Evolutionary conservation across 1,284 basidiomycete species (phyloP).

Genomic region (Pholiota adiposa): DNA sequence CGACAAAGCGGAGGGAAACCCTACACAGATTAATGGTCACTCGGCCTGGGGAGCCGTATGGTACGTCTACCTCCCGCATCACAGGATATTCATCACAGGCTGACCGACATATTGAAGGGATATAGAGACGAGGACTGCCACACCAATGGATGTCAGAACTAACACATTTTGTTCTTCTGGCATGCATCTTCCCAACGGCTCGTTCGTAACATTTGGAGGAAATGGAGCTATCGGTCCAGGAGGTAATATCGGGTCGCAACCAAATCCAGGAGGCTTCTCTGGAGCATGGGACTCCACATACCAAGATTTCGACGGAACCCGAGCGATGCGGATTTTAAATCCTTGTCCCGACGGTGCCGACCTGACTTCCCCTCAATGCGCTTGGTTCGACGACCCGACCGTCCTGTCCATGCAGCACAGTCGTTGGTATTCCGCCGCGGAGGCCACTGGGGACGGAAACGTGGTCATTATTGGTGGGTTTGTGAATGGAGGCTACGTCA

Average conservation of each 20-base stretch:
- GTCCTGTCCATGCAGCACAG: slow-evolving; percentile 74
- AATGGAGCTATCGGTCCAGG: slow-evolving; percentile 80
- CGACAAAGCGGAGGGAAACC: slow-evolving; percentile 65
- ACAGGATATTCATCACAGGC: background rate
- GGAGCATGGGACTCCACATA: slow-evolving; percentile 63
- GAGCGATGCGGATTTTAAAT: slow-evolving; percentile 77
- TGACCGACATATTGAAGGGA: slow-evolving; percentile 41
- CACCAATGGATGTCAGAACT: slow-evolving; percentile 72
- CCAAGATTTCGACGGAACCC: slow-evolving; percentile 68
- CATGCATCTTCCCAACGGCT: slow-evolving; percentile 70
- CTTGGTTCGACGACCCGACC: slow-evolving; percentile 79
- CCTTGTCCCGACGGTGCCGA: slow-evolving; percentile 67
- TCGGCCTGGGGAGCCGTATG: slow-evolving; percentile 42
- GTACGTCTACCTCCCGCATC: slow-evolving; percentile 28
- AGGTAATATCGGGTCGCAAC: slow-evolving; percentile 59
- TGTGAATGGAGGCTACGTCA: slow-evolving; percentile 87
- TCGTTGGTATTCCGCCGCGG: slow-evolving; percentile 91
- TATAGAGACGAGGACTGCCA: slow-evolving; percentile 50
- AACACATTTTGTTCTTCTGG: slow-evolving; percentile 87
- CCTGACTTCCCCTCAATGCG: slow-evolving; percentile 48
- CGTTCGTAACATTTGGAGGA: slow-evolving; percentile 70
- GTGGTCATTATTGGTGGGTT: slow-evolving; percentile 83
- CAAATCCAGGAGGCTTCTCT: slow-evolving; percentile 45
- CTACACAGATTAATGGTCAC: slow-evolving; percentile 45
- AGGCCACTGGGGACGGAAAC: slow-evolving; percentile 69